Evolutionary conservation across 1,284 basidiomycete genomes (phyloP).

Genomic region (Ceratobasidium papillatum): DNA sequence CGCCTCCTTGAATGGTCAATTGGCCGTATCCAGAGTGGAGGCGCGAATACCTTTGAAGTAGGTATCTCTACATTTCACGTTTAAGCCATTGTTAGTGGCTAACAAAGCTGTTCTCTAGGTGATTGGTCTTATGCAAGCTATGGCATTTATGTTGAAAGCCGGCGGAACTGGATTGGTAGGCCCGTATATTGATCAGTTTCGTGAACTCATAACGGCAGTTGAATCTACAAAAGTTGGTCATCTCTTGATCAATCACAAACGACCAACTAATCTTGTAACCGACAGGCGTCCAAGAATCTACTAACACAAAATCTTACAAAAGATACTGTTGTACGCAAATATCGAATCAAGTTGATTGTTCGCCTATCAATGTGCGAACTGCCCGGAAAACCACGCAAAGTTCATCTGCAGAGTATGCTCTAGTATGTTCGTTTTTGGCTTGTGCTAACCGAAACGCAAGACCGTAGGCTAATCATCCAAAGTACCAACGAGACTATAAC

Average conservation of each 20-base stretch:
- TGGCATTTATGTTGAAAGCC: slow-evolving; percentile 77
- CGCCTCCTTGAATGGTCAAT: slow-evolving; percentile 63
- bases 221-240: slow-evolving; percentile 48
- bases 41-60: slow-evolving; percentile 64
- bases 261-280: not conserved
- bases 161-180: slow-evolving; percentile 66
- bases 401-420: slow-evolving; percentile 5
- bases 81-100: not conserved
- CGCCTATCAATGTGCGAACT: slow-evolving; percentile 68
- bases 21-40: slow-evolving; percentile 50
- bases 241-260: not conserved
- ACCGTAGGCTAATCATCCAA: slow-evolving; percentile 17
- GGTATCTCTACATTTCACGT: slow-evolving; percentile 44
- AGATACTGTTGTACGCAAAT: slow-evolving; percentile 74
- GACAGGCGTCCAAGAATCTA: slow-evolving; percentile 17
- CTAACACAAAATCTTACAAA: slow-evolving; percentile 53
- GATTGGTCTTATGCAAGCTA: slow-evolving; percentile 75
- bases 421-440: slow-evolving; percentile 42
- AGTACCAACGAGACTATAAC: slow-evolving; percentile 45
- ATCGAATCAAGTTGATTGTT: slow-evolving; percentile 69
- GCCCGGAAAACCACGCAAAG: slow-evolving; percentile 51
- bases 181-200: slow-evolving; percentile 56
- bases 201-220: slow-evolving; percentile 58
- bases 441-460: slow-evolving; percentile 48
- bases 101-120: slow-evolving; percentile 55